These are phyloP conservation scores for Boletus huronensis DNA, from an alignment of 768 basidiomycete species.

Conservation along the genomic window DNA sequence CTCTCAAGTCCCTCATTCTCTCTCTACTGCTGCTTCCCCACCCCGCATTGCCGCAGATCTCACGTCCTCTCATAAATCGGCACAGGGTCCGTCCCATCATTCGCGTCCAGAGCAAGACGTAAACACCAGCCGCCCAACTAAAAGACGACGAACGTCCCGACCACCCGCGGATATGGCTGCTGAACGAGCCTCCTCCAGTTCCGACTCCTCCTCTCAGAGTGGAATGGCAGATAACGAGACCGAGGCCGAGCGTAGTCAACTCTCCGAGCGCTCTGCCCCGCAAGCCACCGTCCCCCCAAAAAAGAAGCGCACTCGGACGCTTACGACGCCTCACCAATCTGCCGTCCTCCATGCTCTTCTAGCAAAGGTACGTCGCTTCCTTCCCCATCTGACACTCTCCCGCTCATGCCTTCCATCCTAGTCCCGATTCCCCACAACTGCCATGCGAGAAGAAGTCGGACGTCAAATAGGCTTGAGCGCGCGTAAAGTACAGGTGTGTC, in stretches of 20 bases:
- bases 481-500: conserved; percentile 81
- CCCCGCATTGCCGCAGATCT: conserved; percentile 7
- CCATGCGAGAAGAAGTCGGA: conserved; percentile 85
- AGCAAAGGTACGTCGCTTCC: conserved; percentile 58
- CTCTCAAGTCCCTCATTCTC: conserved; percentile 1
- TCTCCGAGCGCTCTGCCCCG: conserved; percentile 34
- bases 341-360: conserved; percentile 83
- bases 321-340: conserved; percentile 86
- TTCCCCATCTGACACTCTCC: no score
- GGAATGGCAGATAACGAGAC: conserved; percentile 60
- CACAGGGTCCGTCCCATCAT: conserved; percentile 15
- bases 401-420: conserved; percentile 27
- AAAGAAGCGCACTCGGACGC: conserved; percentile 76
- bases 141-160: conserved; percentile 15
- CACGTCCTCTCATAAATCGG: conserved; percentile 11
- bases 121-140: conserved; percentile 17
- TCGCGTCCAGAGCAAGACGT: conserved; percentile 20
- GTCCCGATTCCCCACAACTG: conserved; percentile 88
- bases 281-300: conserved; percentile 37
- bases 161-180: conserved; percentile 19
- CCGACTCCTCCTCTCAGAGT: conserved; percentile 48
- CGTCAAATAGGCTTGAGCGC: conserved; percentile 85
- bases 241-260: conserved; percentile 43
- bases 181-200: conserved; percentile 26
- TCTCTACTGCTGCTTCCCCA: neutral